A percentile compares a stretch with the other conserved stretches of the same genome.
phyloP scores from a whole-genome alignment of 2,329 filamentous ascomycete species.

The Botrytis aclada region DNA sequence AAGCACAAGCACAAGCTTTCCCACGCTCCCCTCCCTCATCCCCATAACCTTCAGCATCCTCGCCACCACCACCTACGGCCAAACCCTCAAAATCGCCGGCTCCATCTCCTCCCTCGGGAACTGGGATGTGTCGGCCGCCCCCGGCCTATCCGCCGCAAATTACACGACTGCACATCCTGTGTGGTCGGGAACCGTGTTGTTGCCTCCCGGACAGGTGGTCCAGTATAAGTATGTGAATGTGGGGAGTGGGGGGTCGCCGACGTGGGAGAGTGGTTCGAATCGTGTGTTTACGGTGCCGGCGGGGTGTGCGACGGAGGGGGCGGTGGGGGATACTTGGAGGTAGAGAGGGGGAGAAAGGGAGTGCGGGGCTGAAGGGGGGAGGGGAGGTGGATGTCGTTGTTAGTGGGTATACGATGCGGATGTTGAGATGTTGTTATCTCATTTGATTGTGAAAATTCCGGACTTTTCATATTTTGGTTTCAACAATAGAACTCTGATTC shows the following conservation, averaged over 20 bases:
- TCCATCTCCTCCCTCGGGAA: constrained; percentile 56
- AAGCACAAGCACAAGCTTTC: constrained; percentile 37
- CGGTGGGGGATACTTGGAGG: constrained; percentile 30
- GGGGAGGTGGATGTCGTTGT: neutral
- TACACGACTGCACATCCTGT: constrained; percentile 60
- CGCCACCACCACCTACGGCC: constrained; percentile 56
- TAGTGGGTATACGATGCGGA: neutral
- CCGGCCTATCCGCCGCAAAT: constrained; percentile 56
- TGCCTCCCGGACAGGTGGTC: constrained; percentile 55
- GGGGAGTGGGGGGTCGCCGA: constrained; percentile 49
- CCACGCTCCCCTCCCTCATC: constrained; percentile 48
- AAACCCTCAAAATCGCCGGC: constrained; percentile 65
- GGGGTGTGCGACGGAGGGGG: constrained; percentile 28
- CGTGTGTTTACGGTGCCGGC: constrained; percentile 32
- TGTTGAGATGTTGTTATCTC: neutral
- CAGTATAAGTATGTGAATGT: constrained; percentile 69
- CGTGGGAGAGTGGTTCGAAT: constrained; percentile 59
- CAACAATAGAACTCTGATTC: neutral
- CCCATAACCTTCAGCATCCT: constrained; percentile 60
- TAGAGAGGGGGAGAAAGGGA: neutral
- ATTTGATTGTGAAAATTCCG: neutral
- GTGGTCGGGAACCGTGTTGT: constrained; percentile 56
- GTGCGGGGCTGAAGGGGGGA: too few relatives aligned
- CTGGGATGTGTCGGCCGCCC: constrained; percentile 56
- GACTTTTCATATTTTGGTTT: neutral